Evolutionary conservation across 2,329 filamentous ascomycete species (phyloP), one percentile per base, ranked within the genome.

Genomic region (Fusarium sp.): DNA sequence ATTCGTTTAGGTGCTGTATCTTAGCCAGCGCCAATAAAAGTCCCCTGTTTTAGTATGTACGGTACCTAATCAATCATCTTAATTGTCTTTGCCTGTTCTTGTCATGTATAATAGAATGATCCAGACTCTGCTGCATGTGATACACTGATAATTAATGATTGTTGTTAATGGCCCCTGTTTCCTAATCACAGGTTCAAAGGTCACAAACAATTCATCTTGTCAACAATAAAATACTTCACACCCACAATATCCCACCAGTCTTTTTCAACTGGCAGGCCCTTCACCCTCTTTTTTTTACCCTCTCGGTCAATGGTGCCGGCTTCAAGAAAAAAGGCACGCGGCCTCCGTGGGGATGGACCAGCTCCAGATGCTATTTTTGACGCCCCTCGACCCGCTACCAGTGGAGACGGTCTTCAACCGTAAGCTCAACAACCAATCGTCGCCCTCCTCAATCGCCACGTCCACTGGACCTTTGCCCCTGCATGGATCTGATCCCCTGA

Each of bases 311-410:
- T 47, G 25, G 45, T 12, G 45, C 25, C 45, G 45, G 45, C 21
- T 47, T 47, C 18, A 53, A 53, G 23, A 27, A 41, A 27, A 42
- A 41, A 27, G 27, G 65, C 62, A 66, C 55, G 59, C 68, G 69
- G 70, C 64, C 67, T 64, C 65, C 64, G 40, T 65, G 59, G 68
- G 55, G 56, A 66, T 49, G 45, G 28, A 54, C 55, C 34, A 59
- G 55, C 57, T 55, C 59, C 63, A 63, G 69, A 57, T 74, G 65
- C 72, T 74, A 74, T 74, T 74, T 74, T 74, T 74, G 72, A 74
- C 55, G 66, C 60, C 71, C 55, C 40, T 28, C 27, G 62, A 72
- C 62, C 69, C 68, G 65, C 64, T 55, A 3, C 5, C 6, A 46
- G 69, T 69, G 69, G 69, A 28, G 53, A 56, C 55, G 27, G 47